Evolutionary conservation across 306 rosid genomes (phyloP).

Genomic region (Clitoria ternatea): DNA sequence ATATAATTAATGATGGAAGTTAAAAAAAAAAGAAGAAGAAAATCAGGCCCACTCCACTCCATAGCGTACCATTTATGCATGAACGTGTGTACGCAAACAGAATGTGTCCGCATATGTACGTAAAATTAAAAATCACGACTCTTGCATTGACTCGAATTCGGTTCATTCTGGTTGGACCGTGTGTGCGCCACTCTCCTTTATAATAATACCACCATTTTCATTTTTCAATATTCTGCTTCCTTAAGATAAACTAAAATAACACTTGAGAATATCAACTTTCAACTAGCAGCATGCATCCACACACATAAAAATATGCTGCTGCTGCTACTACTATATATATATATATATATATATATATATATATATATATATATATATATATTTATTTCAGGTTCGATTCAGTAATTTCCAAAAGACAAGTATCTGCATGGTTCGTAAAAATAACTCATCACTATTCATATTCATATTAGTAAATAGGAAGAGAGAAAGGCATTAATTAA

Average conservation of each 20-base stretch:
- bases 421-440: no score
- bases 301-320: no score
- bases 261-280: neutral
- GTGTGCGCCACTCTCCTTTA: conserved; percentile 19
- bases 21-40: no score
- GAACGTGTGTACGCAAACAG: conserved; percentile 23
- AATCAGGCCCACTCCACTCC: neutral
- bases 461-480: no score
- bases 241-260: neutral
- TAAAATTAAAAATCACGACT: neutral
- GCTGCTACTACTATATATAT: no score
- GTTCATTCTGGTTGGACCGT: conserved; percentile 24
- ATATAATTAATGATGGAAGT: no score
- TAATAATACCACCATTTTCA: no score
- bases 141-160: conserved; percentile 12
- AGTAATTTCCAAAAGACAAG: neutral
- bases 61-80: neutral
- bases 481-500: no score
- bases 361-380: no score
- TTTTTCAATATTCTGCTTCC: neutral
- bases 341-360: no score
- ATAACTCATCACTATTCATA: no score
- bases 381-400: neutral
- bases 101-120: conserved; percentile 10
- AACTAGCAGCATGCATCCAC: no score